Evolutionary conservation across 2,329 filamentous ascomycete species (phyloP).

Genomic region (Pestalotiopsis sp.): DNA sequence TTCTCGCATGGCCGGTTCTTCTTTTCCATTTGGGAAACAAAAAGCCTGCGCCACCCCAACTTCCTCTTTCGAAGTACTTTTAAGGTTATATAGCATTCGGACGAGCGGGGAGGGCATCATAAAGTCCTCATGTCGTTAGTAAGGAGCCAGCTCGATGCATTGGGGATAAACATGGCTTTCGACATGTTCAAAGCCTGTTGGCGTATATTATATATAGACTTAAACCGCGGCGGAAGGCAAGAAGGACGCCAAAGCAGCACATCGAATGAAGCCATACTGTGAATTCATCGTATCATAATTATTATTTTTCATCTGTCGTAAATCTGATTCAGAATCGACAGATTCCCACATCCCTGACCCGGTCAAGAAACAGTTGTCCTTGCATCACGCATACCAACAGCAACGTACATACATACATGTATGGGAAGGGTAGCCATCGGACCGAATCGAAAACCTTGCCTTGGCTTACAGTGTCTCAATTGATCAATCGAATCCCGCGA

Average conservation of each 20-base stretch:
- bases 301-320: neutral
- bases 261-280: neutral
- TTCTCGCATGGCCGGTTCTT: too few relatives aligned
- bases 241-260: neutral
- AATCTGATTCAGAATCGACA: neutral
- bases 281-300: neutral
- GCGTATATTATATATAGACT: neutral
- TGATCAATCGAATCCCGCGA: neutral
- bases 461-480: neutral
- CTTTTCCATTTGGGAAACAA: too few relatives aligned
- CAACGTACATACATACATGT: neutral
- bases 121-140: neutral
- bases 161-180: neutral
- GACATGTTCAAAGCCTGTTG: neutral
- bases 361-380: neutral
- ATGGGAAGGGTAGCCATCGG: neutral
- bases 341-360: neutral
- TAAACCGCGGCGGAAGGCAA: neutral
- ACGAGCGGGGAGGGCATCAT: too few relatives aligned
- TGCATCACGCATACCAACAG: neutral
- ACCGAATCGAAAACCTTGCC: constrained; percentile 2
- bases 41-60: too few relatives aligned
- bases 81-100: too few relatives aligned
- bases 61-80: too few relatives aligned
- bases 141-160: neutral